phyloP scores from a whole-genome alignment of 2,329 filamentous ascomycete species.

The Scytalidium lignicola region DNA sequence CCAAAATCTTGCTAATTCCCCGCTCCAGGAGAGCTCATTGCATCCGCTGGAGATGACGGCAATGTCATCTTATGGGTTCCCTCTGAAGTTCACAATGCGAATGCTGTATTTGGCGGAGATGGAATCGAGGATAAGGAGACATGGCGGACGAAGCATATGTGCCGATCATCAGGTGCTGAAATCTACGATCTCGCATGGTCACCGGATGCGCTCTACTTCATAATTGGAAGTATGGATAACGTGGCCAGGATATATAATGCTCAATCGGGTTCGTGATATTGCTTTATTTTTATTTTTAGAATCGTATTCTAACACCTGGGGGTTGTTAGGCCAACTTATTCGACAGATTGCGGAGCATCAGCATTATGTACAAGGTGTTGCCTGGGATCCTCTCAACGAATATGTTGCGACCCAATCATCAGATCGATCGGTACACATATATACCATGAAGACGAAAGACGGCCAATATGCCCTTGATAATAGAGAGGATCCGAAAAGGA shows the following conservation, averaged over 20 bases:
- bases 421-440: constrained; percentile 95
- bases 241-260: constrained; percentile 96
- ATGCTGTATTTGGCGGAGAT: constrained; percentile 70
- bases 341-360: constrained; percentile 96
- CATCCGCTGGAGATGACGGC: constrained; percentile 93
- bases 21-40: constrained; percentile 75
- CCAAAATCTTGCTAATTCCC: constrained; percentile 4
- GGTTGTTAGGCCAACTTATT: constrained; percentile 55
- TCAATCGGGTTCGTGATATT: constrained; percentile 62
- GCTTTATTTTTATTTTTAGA: too few species aligned
- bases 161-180: constrained; percentile 86
- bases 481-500: constrained; percentile 61
- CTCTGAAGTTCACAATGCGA: constrained; percentile 64
- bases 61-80: constrained; percentile 97
- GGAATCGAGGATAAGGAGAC: constrained; percentile 89
- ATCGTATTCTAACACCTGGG: constrained; percentile 13
- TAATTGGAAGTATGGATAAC: constrained; percentile 99
- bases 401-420: constrained; percentile 98
- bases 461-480: constrained; percentile 79
- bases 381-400: constrained; percentile 97
- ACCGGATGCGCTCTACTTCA: constrained; percentile 92
- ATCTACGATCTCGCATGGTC: constrained; percentile 99
- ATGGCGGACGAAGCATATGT: constrained; percentile 98
- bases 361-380: constrained; percentile 96
- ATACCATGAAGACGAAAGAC: constrained; percentile 92